Evolutionary conservation across 768 basidiomycete genomes (phyloP), one percentile per base, ranked within the genome.

Genomic region (Suillus subaureus): DNA sequence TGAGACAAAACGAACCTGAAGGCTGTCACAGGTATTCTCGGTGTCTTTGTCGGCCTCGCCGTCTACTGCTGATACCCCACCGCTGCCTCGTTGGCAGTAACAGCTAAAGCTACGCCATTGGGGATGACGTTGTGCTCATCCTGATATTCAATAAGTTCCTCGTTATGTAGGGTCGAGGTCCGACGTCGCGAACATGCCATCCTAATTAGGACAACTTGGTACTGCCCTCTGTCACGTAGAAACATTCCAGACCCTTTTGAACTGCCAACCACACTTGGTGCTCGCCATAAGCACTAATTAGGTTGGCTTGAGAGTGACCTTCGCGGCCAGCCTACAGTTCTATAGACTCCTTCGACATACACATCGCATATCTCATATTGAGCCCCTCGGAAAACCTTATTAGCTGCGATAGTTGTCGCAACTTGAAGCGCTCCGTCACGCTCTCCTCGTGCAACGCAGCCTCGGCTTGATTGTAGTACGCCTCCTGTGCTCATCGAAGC

Each of bases 11-110:
- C 87, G 66, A 65, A 96, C 96, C 97, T 88, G 82, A 99, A 99
- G 65, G 97, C 97, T 68, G 97, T 99, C 15, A 96, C 96, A 83
- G 99, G 97, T 73, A 99, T 98, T 97, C 85, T 95, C 47, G 6
- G 47, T 94, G 72, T 93, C 91, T 79, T 92, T 94, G 69, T 86
- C 89, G 67, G 81, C 87, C 55, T 79, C 84, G 31, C 85, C 83
- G 65, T 81, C 84, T 51, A 80, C 79, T 45, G 81, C 79, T 51
- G 80, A 75, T 64, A 80, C 76, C 45, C 75, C 65, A 80, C 76
- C 45, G 79, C 78, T 67, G 83, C 82, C 61, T 83, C 86, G 66
- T 85, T 85, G 33, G 83, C 76, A 35, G 81, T 79, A 35, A 85
- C 73, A 43, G 79, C 70, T 33, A 79, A 81, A 35, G 82, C 76